phyloP scores from a whole-genome alignment of 2,329 filamentous ascomycete species.

The Pseudogymnoascus sp. region DNA sequence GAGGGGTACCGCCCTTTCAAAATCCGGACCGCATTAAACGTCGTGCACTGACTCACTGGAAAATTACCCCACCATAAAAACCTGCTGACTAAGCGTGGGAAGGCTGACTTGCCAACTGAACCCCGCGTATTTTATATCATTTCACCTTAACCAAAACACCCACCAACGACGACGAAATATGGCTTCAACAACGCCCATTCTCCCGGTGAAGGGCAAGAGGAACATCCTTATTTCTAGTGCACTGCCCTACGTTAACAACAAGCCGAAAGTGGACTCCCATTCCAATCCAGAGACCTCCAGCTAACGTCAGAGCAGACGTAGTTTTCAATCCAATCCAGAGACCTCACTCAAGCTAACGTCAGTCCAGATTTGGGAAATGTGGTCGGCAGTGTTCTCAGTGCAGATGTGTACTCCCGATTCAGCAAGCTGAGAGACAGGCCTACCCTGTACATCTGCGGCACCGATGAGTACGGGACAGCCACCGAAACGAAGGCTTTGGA shows the following conservation, averaged over 20 bases:
- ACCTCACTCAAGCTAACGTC: neutral
- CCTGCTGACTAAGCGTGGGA: neutral
- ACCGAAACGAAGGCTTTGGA: slow-evolving; percentile 94
- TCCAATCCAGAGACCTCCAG: too few species aligned
- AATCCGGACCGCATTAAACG: neutral
- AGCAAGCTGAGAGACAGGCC: slow-evolving; percentile 72
- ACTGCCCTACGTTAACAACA: slow-evolving; percentile 75
- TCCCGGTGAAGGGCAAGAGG: slow-evolving; percentile 66
- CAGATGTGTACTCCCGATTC: slow-evolving; percentile 79
- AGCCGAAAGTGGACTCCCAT: slow-evolving; percentile 38
- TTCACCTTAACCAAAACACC: neutral
- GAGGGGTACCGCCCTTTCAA: neutral
- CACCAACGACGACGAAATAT: slow-evolving; percentile 16
- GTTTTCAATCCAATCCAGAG: too few species aligned
- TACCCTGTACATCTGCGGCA: slow-evolving; percentile 81
- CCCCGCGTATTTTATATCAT: slow-evolving; percentile 2
- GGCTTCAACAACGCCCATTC: slow-evolving; percentile 34
- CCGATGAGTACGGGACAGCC: slow-evolving; percentile 91
- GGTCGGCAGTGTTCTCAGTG: slow-evolving; percentile 78
- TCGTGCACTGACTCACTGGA: slow-evolving; percentile 1
- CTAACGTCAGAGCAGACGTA: slow-evolving; percentile 30
- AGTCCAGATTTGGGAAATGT: slow-evolving; percentile 68
- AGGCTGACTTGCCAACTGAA: neutral
- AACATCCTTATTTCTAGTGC: slow-evolving; percentile 90
- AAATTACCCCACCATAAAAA: slow-evolving; percentile 2